These are phyloP conservation scores for Aeminium ludgeri DNA, from an alignment of 495 filamentous ascomycete genomes.

Conservation along the genomic window DNA sequence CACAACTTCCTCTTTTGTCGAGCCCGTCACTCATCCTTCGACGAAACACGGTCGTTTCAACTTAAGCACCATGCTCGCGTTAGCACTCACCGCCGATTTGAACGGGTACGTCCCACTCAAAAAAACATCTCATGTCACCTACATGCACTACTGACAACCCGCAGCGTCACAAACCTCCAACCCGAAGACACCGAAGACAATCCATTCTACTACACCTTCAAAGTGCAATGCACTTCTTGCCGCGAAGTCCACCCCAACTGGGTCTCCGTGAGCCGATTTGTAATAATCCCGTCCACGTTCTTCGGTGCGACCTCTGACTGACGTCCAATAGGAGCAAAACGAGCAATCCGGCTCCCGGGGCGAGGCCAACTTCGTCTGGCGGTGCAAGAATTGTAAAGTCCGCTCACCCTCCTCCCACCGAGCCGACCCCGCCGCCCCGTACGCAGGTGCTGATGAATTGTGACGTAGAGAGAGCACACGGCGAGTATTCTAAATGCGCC, in stretches of 20 bases:
- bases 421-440: background rate
- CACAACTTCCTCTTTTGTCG: no score
- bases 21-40: no score
- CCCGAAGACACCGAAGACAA: slow-evolving; percentile 63
- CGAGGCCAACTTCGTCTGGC: slow-evolving; percentile 97
- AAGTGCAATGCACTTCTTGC: slow-evolving; percentile 90
- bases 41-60: no score
- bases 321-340: slow-evolving; percentile 47
- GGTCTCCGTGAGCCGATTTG: slow-evolving; percentile 76
- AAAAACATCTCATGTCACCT: no score
- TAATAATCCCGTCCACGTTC: slow-evolving; percentile 29
- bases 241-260: slow-evolving; percentile 78
- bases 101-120: slow-evolving; percentile 39
- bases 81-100: slow-evolving; percentile 64
- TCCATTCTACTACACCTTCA: slow-evolving; percentile 92
- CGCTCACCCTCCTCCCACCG: background rate
- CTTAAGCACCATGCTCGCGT: slow-evolving; percentile 63
- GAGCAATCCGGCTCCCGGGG: slow-evolving; percentile 82
- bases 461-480: slow-evolving; percentile 41
- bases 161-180: slow-evolving; percentile 76
- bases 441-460: no score
- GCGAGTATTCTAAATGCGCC: slow-evolving; percentile 58
- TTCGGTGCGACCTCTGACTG: background rate
- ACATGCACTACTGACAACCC: no score
- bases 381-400: slow-evolving; percentile 61